A percentile compares a stretch with the other conserved stretches of the same genome.
Conservation (phyloP, 2,329 filamentous ascomycete genomes). For the Coniochaeta sp. region DNA sequence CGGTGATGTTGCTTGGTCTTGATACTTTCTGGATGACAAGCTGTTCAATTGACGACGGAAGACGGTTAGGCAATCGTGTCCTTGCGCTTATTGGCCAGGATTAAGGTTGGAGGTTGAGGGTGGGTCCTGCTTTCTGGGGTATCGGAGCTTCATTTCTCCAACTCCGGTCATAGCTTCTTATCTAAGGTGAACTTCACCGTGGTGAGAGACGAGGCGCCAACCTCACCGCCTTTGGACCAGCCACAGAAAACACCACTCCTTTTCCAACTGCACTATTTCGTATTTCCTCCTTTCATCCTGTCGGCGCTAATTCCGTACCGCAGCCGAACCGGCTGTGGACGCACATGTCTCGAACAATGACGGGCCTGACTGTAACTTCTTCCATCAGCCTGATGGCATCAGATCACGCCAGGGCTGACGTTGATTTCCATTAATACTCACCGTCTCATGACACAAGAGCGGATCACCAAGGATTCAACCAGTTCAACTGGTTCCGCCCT, state of each 20-base stretch:
- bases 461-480: background rate
- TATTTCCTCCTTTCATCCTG: background rate
- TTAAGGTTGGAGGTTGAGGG: background rate
- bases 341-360: background rate
- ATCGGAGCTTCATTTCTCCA: background rate
- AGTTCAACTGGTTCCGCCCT: background rate
- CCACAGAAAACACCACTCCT: background rate
- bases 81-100: background rate
- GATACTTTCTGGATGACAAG: conserved; percentile 7
- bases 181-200: background rate
- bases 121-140: background rate
- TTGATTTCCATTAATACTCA: background rate
- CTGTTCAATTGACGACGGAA: conserved; percentile 9
- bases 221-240: too few relatives aligned
- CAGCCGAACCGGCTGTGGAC: background rate
- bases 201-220: too few relatives aligned
- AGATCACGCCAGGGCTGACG: background rate
- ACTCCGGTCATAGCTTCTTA: background rate
- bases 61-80: conserved; percentile 1
- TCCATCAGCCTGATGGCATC: background rate
- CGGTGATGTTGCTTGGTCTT: background rate
- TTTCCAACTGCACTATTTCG: background rate
- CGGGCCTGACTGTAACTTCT: background rate
- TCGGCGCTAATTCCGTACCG: background rate
- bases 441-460: background rate